Conservation (phyloP, 202 grass and related monocot species). For the Cymbopogon flexuosus region DNA sequence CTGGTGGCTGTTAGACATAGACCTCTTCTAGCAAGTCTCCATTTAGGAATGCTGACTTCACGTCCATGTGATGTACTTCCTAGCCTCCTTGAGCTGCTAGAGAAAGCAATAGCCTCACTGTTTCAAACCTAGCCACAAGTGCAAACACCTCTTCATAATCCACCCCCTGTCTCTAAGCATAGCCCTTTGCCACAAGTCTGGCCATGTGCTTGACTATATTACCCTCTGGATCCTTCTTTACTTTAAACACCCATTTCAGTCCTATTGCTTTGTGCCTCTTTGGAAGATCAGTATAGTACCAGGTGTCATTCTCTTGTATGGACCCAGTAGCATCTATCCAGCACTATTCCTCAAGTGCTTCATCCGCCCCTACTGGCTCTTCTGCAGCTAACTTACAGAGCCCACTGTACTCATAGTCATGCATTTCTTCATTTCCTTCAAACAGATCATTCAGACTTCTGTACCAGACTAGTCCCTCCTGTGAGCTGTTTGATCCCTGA, state of each 20-base stretch:
- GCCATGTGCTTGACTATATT: background rate
- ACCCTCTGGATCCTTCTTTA: background rate
- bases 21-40: background rate
- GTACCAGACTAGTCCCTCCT: no score
- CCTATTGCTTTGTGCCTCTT: no score
- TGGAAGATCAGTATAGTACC: no score
- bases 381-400: no score
- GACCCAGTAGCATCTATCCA: no score
- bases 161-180: background rate
- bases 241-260: background rate
- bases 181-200: background rate
- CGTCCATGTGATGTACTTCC: background rate
- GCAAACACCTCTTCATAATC: background rate
- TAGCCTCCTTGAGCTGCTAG: background rate
- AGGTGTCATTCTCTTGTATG: no score
- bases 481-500: no score
- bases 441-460: no score
- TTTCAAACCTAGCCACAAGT: background rate
- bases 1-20: background rate
- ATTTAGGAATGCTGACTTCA: background rate
- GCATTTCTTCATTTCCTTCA: no score
- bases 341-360: no score
- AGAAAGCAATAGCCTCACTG: fast-evolving
- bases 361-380: no score
- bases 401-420: no score